Base-by-base conservation (phyloP, 345 rosid species). In the Odontarrhena argentea region DNA sequence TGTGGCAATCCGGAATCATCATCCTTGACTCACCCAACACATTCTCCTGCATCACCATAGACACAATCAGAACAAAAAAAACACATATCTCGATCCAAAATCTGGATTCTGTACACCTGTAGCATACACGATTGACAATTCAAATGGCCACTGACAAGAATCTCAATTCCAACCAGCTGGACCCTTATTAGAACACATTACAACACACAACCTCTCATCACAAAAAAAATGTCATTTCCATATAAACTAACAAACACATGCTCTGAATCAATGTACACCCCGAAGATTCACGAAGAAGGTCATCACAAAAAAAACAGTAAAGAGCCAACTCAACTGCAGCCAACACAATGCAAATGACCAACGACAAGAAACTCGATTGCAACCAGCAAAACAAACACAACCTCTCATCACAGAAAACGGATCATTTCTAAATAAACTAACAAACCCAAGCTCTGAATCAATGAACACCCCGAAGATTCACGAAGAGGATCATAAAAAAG, bases 11-110 rank as follows among this genome's bases (percentile, higher is more conserved):
- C 3, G 97, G 98, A 71, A 90, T 75, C 98, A 93, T 93, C 97
- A 93, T 93, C 79, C 97, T 90, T 41, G 97, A 93, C 73, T 90
- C 97, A 66, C 92, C 97, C 71, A 93, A 82, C 74, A 93, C 98
- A 71, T 93, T 93, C 75, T 93, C 98, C 94, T 89, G 82, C 65
- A 44, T 30, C 67, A 65, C 28, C 62, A 66, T 12, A 67, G 3
- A 26, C 3, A 52, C n/a, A 55, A 44, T 44, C 7, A 26, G 18
- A 4, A 5, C 1, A 40, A 78, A 43, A 25, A 26, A 60, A n/a
- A 49, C 3, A 18, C 22, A 18, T 18, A 18, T 15, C 15, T 6
- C 7, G 1, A 34, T 18, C 37, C 40, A 5, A 8, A 44, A 43
- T 22, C 47, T 12, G 25, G 34, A 46, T 3, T 13, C 59, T 41